A percentile compares a stretch with the other conserved stretches of the same genome.
phyloP scores from a whole-genome alignment of 75 land plant species.

The Azolla pinnata region DNA sequence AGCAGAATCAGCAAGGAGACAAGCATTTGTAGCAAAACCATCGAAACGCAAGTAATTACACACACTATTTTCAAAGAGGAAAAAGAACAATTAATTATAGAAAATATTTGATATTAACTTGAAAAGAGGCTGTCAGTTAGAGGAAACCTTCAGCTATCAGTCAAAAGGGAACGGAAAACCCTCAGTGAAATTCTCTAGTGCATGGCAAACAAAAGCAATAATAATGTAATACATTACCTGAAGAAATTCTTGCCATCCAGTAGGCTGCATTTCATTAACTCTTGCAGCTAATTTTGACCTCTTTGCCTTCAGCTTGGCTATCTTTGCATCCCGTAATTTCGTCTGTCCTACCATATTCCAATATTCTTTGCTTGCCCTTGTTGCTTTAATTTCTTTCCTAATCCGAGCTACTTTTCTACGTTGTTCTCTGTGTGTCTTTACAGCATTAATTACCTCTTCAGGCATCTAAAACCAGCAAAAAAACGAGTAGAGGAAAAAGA shows the following conservation, averaged over 20 bases:
- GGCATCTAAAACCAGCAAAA: slow-evolving; percentile 36
- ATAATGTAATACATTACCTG: slow-evolving; percentile 39
- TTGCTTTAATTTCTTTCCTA: slow-evolving; percentile 55
- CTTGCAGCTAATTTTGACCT: slow-evolving; percentile 46
- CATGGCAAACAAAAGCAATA: background rate
- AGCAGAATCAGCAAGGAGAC: too few species aligned
- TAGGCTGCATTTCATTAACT: slow-evolving; percentile 78
- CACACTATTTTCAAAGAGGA: too few species aligned
- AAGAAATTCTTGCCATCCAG: slow-evolving; percentile 96
- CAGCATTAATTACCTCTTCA: slow-evolving; percentile 29
- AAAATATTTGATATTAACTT: too few species aligned
- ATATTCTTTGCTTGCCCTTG: slow-evolving; percentile 61
- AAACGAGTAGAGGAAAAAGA: too few species aligned
- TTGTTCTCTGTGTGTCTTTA: slow-evolving; percentile 39
- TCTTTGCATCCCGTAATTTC: slow-evolving; percentile 48
- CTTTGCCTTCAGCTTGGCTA: slow-evolving; percentile 46
- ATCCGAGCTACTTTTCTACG: slow-evolving; percentile 47
- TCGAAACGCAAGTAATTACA: too few species aligned
- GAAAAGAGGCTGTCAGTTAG: too few species aligned
- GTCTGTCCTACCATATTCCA: slow-evolving; percentile 42
- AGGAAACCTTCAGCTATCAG: too few species aligned
- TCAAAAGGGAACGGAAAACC: too few species aligned
- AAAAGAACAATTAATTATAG: too few species aligned
- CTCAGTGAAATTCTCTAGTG: too few species aligned
- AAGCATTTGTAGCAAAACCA: too few species aligned